Percentiles rank a stretch among this genome's conserved stretches.
Conservation (phyloP, 108 stramenopile species). For the Cyclostephanos tholiformis region DNA sequence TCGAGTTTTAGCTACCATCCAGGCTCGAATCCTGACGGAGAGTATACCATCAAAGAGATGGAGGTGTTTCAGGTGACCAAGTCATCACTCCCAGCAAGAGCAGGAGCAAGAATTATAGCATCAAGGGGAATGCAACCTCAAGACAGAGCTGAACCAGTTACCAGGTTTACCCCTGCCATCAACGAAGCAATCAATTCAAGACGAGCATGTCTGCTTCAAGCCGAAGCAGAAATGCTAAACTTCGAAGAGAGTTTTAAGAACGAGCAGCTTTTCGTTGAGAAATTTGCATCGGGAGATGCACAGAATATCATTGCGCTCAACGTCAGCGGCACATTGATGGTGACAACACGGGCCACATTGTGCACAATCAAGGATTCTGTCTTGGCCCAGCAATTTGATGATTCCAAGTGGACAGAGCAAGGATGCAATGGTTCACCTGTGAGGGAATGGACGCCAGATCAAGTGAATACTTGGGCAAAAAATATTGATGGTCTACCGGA, state of each 20-base stretch:
- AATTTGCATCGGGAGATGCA: constrained; percentile 16
- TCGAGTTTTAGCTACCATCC: constrained; percentile 4
- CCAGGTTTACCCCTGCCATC: constrained; percentile 20
- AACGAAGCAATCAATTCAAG: constrained; percentile 31
- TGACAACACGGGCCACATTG: constrained; percentile 30
- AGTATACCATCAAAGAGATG: constrained; percentile 10
- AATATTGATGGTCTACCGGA: constrained; percentile 25
- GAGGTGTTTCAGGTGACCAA: constrained; percentile 25
- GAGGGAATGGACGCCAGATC: constrained; percentile 22
- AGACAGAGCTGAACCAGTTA: not conserved
- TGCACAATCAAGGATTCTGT: constrained; percentile 31
- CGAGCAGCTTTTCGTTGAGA: constrained; percentile 9
- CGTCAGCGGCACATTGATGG: constrained; percentile 48
- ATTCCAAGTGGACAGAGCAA: constrained; percentile 24
- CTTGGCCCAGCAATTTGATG: constrained; percentile 16
- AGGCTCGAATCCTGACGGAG: not conserved
- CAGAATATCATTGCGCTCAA: constrained; percentile 39
- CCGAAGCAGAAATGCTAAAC: not conserved
- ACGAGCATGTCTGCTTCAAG: not conserved
- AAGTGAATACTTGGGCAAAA: constrained; percentile 26
- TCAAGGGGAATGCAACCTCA: not conserved
- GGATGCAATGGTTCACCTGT: constrained; percentile 8
- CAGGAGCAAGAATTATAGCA: not conserved
- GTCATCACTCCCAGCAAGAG: not conserved
- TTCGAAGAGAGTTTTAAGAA: not conserved